Evolutionary conservation across 257 asterid species (phyloP).

Genomic region (Ajuga chamaepitys): DNA sequence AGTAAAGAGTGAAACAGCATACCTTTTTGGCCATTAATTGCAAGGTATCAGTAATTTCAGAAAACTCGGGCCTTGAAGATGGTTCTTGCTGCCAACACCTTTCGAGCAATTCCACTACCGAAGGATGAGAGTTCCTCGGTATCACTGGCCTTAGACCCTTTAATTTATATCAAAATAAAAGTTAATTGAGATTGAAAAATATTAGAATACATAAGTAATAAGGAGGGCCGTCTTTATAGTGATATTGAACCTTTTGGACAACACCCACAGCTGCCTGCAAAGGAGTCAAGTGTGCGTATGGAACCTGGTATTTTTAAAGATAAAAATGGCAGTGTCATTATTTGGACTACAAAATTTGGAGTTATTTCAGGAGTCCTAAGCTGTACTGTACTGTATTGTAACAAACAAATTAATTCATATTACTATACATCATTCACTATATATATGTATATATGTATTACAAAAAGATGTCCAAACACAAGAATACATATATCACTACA

Average conservation of each 20-base stretch:
- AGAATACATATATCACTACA: not conserved
- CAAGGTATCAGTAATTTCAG: slow-evolving; percentile 52
- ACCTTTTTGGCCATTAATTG: slow-evolving; percentile 52
- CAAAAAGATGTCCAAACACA: not conserved
- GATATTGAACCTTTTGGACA: slow-evolving; percentile 56
- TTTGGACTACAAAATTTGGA: too few species aligned
- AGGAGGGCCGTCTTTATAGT: too few species aligned
- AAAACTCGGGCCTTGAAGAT: slow-evolving; percentile 65
- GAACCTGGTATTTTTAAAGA: slow-evolving; percentile 46
- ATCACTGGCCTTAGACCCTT: slow-evolving; percentile 68
- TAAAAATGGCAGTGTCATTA: slow-evolving; percentile 18
- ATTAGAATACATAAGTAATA: not conserved
- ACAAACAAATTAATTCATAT: not conserved
- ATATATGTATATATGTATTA: not conserved
- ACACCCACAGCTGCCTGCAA: slow-evolving; percentile 91
- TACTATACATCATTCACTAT: not conserved
- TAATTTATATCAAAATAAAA: not conserved
- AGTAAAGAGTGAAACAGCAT: not conserved
- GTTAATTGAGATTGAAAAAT: not conserved
- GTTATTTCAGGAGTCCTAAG: not conserved
- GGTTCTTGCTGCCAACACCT: slow-evolving; percentile 84
- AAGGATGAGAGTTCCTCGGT: slow-evolving; percentile 56
- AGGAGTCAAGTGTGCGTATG: slow-evolving; percentile 66
- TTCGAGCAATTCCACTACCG: slow-evolving; percentile 52
- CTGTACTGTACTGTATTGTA: not conserved